Evolutionary conservation across 352 stramenopile species (phyloP), one percentile per base, ranked within the genome.

Genomic region (Plasmopara viticola): DNA sequence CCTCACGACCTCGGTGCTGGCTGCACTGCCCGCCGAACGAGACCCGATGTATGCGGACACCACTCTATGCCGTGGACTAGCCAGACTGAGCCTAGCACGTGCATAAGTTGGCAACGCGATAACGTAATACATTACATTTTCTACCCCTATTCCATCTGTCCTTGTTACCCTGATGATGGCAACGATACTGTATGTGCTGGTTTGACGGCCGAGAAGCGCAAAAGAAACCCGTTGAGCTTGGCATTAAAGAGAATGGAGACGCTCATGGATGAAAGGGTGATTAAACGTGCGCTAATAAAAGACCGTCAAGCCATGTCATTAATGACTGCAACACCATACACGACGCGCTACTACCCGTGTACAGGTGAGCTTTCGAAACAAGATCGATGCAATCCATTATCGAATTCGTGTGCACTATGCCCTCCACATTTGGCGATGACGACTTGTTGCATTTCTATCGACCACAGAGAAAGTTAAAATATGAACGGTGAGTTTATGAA

Each of bases 401-500:
- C 69, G 5, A 58, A 60, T 6, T 46, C 48, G 17, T 87, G 76
- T 43, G 82, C 74, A 10, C 45, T 87, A 1, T 85, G 73, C 41
- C 73, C 76, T 4, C 58, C 69, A 0, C 62, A 84, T 33, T 34
- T 85, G 14, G 51, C 71, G 12, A 65, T 72, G 42, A 74, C 76
- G 33, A 82, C 70, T 17, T 87, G 76, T 49, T 85, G 74, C 42
- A 57, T 87, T 37, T 74, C 72, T 0, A 47, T 77, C n/a, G 38
- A 68, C 9, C 50, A 58, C 5, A 58, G 60, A 15, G 60, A 70
- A 37, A 80, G 75, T 60, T 78, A 80, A 56, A 85, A 81, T 64
- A 82, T 86, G 74, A 60, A 84, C 29, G 74, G 77, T 29, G 73
- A 87, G 41, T 85, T 83, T 51, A 71, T 87, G 50, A 69, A 20